Percentiles rank a stretch among this genome's conserved stretches.
Evolutionary conservation across 352 stramenopile species (phyloP).

Genomic region (Phytophthora sojae): DNA sequence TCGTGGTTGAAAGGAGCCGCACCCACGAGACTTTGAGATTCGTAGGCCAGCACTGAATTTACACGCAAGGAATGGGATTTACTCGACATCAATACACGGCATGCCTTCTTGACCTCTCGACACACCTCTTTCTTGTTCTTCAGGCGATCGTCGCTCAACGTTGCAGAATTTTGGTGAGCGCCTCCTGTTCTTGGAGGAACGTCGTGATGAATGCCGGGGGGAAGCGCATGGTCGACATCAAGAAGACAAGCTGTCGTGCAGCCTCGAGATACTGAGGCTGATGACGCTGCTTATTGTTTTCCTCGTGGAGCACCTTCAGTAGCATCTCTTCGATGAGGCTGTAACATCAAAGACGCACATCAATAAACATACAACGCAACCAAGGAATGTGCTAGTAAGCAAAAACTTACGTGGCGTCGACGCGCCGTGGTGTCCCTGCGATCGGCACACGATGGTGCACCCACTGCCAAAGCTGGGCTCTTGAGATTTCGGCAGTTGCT

Average conservation of each 20-base stretch:
- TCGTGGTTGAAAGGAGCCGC: background rate
- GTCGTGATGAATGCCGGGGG: conserved; percentile 73
- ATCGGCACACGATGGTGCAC: conserved; percentile 66
- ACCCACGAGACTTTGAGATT: too few species aligned
- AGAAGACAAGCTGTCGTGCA: conserved; percentile 63
- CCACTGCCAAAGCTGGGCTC: conserved; percentile 93
- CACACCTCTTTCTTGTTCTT: too few species aligned
- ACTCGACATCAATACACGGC: too few species aligned
- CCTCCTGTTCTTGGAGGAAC: conserved; percentile 71
- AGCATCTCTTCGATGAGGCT: conserved; percentile 67
- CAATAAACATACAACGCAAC: conserved; percentile 31
- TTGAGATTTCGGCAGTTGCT: conserved; percentile 94
- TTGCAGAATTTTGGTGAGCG: conserved; percentile 51
- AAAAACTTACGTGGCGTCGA: conserved; percentile 51
- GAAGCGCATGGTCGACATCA: conserved; percentile 63
- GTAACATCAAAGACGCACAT: background rate
- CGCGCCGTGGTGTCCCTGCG: conserved; percentile 22
- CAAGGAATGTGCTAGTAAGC: too few species aligned
- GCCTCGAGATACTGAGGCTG: conserved; percentile 49
- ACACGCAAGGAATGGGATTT: too few species aligned
- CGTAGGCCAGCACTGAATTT: too few species aligned
- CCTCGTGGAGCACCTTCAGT: conserved; percentile 40
- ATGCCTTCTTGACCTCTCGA: too few species aligned
- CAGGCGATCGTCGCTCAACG: background rate
- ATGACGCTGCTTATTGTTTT: conserved; percentile 28